phyloP scores from a whole-genome alignment of 1,139 yeast species.

The Hansenula lynferdii region DNA sequence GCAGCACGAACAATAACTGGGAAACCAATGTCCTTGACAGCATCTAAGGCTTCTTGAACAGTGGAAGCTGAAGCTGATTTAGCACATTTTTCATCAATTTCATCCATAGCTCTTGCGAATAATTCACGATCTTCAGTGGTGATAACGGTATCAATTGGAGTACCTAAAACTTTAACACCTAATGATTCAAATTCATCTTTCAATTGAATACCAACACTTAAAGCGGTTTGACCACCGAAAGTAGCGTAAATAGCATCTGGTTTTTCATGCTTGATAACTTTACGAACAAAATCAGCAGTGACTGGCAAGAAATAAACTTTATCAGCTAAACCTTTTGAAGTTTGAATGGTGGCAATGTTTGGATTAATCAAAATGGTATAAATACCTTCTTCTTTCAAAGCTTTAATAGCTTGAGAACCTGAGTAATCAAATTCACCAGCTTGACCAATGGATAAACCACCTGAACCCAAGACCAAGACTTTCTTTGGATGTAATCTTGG shows the following conservation, averaged over 20 bases:
- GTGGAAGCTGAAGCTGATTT: slow-evolving; percentile 80
- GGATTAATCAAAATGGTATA: slow-evolving; percentile 95
- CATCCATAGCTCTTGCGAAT: slow-evolving; percentile 91
- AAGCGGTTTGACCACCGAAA: slow-evolving; percentile 98
- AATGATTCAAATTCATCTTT: slow-evolving; percentile 91
- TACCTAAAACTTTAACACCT: slow-evolving; percentile 95
- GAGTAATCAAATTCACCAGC: slow-evolving; percentile 99
- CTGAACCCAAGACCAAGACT: slow-evolving; percentile 95
- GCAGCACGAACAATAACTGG: slow-evolving; percentile 99
- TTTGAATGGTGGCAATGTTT: slow-evolving; percentile 97
- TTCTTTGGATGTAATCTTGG: slow-evolving; percentile 86
- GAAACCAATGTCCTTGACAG: slow-evolving; percentile 84
- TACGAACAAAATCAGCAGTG: slow-evolving; percentile 91
- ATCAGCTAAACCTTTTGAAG: slow-evolving; percentile 96
- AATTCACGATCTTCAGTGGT: slow-evolving; percentile 98
- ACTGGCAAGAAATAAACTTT: slow-evolving; percentile 97
- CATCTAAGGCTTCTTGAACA: slow-evolving; percentile 76
- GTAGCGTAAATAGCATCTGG: slow-evolving; percentile 98
- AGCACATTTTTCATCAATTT: slow-evolving; percentile 93
- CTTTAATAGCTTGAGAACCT: slow-evolving; percentile 93
- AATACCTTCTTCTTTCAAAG: slow-evolving; percentile 95
- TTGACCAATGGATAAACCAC: slow-evolving; percentile 98
- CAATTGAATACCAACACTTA: slow-evolving; percentile 90
- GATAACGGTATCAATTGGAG: slow-evolving; percentile 91
- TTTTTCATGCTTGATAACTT: slow-evolving; percentile 89